phyloP scores from a whole-genome alignment of 176 grass and related monocot genomes.

The Cymbopogon citratus region DNA sequence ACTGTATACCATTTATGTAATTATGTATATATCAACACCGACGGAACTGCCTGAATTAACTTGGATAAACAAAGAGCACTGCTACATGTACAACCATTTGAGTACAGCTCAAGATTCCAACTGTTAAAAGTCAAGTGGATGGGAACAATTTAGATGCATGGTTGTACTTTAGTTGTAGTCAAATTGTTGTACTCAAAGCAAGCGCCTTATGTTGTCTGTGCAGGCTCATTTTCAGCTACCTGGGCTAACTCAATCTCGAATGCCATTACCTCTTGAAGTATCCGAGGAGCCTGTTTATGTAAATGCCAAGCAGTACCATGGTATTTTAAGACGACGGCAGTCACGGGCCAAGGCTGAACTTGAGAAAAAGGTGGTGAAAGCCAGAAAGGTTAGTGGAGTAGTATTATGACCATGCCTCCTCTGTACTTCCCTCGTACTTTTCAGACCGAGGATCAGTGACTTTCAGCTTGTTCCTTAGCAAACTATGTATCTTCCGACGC shows the following conservation, averaged over 20 bases:
- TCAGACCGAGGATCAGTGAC: background rate
- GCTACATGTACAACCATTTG: background rate
- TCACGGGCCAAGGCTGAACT: constrained; percentile 90
- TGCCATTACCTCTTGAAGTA: constrained; percentile 88
- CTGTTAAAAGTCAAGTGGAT: background rate
- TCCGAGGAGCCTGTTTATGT: constrained; percentile 96
- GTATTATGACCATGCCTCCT: background rate
- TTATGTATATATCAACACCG: background rate
- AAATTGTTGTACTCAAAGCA: background rate
- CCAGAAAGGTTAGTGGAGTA: constrained; percentile 58
- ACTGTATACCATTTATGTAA: background rate
- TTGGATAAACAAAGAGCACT: background rate
- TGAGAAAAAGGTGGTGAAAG: constrained; percentile 70
- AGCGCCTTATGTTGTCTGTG: background rate
- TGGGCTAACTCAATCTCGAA: constrained; percentile 52
- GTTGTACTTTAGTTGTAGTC: background rate
- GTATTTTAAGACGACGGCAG: constrained; percentile 78
- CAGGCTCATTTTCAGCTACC: constrained; percentile 69
- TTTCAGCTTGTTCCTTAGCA: background rate
- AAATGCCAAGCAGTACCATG: constrained; percentile 96
- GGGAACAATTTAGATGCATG: background rate
- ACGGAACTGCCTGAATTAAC: background rate
- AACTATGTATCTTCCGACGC: background rate
- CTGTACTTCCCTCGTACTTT: background rate
- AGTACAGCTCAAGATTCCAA: background rate